These are phyloP conservation scores for Bolboschoenoplectus hybrid DNA, from an alignment of 202 grass and related monocot genomes.

Conservation along the genomic window DNA sequence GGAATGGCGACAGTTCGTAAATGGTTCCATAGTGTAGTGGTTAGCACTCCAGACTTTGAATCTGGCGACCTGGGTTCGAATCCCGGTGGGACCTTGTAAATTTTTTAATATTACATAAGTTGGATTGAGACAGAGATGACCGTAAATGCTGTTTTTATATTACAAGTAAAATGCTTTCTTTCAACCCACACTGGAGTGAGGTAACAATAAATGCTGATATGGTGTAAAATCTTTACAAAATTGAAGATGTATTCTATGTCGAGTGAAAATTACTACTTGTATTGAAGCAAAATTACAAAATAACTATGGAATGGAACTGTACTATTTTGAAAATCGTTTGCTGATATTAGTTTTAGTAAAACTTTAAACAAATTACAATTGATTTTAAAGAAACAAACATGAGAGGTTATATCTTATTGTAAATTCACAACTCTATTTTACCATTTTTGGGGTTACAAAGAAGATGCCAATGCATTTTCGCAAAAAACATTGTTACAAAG, in stretches of 20 bases:
- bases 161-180: no score
- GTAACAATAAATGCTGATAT: no score
- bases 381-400: not conserved
- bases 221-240: no score
- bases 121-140: not conserved
- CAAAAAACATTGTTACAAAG: not conserved
- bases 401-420: not conserved
- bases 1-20: not conserved
- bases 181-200: no score
- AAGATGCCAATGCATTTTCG: not conserved
- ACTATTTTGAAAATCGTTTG: no score
- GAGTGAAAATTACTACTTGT: not conserved
- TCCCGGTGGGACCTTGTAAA: constrained; percentile 62
- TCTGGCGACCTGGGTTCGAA: constrained; percentile 99
- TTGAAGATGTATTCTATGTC: not conserved
- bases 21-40: constrained; percentile 89
- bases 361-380: not conserved
- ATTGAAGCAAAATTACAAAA: not conserved
- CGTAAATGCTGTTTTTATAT: not conserved
- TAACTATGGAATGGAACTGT: no score
- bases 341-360: no score
- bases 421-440: not conserved
- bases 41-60: constrained; percentile 99
- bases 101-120: not conserved
- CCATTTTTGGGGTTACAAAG: not conserved